phyloP scores from a whole-genome alignment of 108 stramenopile species.

The Pseudonitzschia multistriata region DNA sequence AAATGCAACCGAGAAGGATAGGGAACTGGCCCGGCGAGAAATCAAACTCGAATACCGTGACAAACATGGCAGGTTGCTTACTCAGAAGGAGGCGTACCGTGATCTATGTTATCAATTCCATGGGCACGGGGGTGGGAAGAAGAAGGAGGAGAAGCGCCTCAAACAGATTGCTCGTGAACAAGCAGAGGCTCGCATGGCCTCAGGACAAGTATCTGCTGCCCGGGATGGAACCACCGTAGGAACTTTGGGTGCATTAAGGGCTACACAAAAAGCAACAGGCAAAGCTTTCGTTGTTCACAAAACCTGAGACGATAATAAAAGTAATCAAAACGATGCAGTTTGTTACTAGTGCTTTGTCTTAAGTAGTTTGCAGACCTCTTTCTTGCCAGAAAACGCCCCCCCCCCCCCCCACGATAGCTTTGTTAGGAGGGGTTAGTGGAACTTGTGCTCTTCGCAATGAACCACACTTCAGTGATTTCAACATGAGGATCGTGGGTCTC shows the following conservation, averaged over 20 bases:
- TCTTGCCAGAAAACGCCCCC: too few species aligned
- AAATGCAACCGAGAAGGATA: conserved; percentile 75
- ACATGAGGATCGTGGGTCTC: too few species aligned
- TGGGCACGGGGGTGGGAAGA: conserved; percentile 92
- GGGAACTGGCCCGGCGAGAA: conserved; percentile 74
- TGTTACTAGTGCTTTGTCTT: too few species aligned
- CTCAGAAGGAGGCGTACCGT: conserved; percentile 94
- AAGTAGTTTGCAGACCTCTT: too few species aligned
- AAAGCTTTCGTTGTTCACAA: conserved; percentile 91
- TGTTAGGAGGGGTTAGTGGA: too few species aligned
- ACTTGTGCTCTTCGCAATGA: too few species aligned
- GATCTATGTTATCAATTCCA: conserved; percentile 97
- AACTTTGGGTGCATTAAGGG: conserved; percentile 83
- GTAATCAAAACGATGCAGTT: too few species aligned
- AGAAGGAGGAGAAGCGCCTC: conserved; percentile 89
- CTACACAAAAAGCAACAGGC: conserved; percentile 88
- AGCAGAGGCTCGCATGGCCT: conserved; percentile 58
- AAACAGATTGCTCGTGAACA: conserved; percentile 78
- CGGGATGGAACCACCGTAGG: conserved; percentile 51
- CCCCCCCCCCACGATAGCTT: too few species aligned
- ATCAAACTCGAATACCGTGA: conserved; percentile 97
- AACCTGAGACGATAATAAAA: conserved; percentile 40
- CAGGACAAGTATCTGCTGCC: conserved; percentile 44
- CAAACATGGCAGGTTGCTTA: conserved; percentile 89
- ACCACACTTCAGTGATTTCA: too few species aligned